Percentiles rank a stretch among this genome's conserved stretches.
These are phyloP conservation scores for Candida railenensis DNA, from an alignment of 805 yeast genomes.

Conservation along the genomic window DNA sequence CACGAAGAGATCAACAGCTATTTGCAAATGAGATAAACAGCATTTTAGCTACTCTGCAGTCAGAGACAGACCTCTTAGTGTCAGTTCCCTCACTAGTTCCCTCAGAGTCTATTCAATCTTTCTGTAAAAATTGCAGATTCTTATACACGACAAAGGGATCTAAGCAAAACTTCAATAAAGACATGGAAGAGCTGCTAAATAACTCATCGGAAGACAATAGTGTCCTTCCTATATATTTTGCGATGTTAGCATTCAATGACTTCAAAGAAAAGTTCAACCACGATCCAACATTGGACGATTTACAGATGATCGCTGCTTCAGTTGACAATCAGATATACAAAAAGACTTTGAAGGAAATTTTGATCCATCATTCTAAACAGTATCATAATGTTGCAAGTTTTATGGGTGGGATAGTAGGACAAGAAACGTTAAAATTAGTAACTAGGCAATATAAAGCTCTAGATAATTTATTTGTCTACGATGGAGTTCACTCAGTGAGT, in stretches of 20 bases:
- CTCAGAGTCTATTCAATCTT: slow-evolving; percentile 38
- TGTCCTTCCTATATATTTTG: slow-evolving; percentile 38
- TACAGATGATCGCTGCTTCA: slow-evolving; percentile 19
- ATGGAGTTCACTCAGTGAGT: slow-evolving; percentile 61
- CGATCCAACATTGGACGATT: slow-evolving; percentile 20
- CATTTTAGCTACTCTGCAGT: slow-evolving; percentile 13
- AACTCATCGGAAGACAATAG: slow-evolving; percentile 11
- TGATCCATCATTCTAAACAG: slow-evolving; percentile 40
- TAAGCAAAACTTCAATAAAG: slow-evolving; percentile 15
- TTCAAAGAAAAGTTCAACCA: slow-evolving; percentile 15
- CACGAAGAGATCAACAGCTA: slow-evolving; percentile 43
- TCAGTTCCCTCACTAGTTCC: not conserved
- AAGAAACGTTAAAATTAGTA: slow-evolving; percentile 73
- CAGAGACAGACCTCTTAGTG: not conserved
- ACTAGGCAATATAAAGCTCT: slow-evolving; percentile 82
- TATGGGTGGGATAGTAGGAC: slow-evolving; percentile 83
- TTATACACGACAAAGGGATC: slow-evolving; percentile 53
- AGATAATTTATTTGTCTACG: slow-evolving; percentile 67
- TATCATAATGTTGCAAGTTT: slow-evolving; percentile 63
- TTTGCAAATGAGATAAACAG: slow-evolving; percentile 35
- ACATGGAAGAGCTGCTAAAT: slow-evolving; percentile 13
- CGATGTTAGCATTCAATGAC: slow-evolving; percentile 35
- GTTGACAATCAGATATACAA: slow-evolving; percentile 14
- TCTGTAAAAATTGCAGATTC: slow-evolving; percentile 62
- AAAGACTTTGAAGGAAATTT: slow-evolving; percentile 28